Base-by-base conservation (phyloP, 495 filamentous ascomycete genomes). In the Trichoderma virens region DNA sequence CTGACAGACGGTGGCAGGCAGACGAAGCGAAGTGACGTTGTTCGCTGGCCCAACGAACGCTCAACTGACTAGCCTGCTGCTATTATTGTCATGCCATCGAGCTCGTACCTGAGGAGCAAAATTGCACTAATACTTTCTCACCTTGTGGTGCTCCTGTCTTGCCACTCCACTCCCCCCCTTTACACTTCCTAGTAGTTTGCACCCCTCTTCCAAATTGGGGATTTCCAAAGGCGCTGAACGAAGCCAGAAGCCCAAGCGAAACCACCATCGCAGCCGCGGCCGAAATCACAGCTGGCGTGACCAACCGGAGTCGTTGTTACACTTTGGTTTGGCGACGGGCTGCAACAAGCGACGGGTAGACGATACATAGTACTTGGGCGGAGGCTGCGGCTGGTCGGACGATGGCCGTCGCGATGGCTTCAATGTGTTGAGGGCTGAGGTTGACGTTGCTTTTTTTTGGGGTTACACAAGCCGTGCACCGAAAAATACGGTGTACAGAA, bases 401-500 rank as follows among this genome's bases (percentile, higher is more conserved):
- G 25, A 56, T 56, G 2, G 51, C 27, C 51, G 3, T 56, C 51
- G 20, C 51, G 13, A 56, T 31, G 27, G 11, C 25, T 28, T 56
- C 25, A 13, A 3, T 4, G 25, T 56, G 23, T 11, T 3, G 13
- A 56, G 25, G 20, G 51, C 4, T 27, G 2, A 47, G 43, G n/a
- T 47, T 23, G 38, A 47, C 23, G 4, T 47, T 47, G 43, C 18
- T 47, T 56, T 18, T 30, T 28, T 16, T 18, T 56, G 51, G 7
- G 51, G 25, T 56, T 56, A 6, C 51, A 28, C 25, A 56, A 28
- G 51, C 4, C 18, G 51, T 2, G 27, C 9, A 27, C 25, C 20
- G 51, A 30, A 56, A 56, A 56, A 56, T 56, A 56, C 51, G 51
- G 51, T 56, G 51, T 56, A 28, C 51, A 18, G 34, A 31, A 28